These are phyloP conservation scores for Lactuca saligna DNA, from an alignment of 129 eudicot species.

Conservation along the genomic window DNA sequence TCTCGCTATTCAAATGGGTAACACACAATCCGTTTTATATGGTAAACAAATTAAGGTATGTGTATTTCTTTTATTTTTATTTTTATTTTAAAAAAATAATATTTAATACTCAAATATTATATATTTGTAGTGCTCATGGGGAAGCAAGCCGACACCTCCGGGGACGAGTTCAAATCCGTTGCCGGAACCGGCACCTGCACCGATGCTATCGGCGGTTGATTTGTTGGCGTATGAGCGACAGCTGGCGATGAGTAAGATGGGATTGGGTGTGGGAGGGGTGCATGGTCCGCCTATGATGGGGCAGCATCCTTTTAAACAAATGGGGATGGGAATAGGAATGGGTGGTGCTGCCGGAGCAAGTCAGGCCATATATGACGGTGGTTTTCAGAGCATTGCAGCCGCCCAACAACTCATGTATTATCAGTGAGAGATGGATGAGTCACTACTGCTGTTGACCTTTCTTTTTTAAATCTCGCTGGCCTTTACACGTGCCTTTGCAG, in stretches of 20 bases:
- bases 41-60: constrained; percentile 83
- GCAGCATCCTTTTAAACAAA: constrained; percentile 61
- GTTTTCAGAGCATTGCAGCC: constrained; percentile 72
- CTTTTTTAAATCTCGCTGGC: constrained; percentile 7
- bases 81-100: not conserved
- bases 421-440: constrained; percentile 43
- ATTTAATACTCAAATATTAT: too few relatives aligned
- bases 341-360: constrained; percentile 76
- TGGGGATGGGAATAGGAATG: constrained; percentile 52
- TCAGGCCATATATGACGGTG: constrained; percentile 90
- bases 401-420: constrained; percentile 93
- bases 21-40: constrained; percentile 56
- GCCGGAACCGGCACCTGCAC: constrained; percentile 65
- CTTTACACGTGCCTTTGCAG: constrained; percentile 35
- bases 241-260: constrained; percentile 76
- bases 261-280: constrained; percentile 19
- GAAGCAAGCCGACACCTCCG: constrained; percentile 89
- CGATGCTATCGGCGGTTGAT: constrained; percentile 59
- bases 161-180: constrained; percentile 87
- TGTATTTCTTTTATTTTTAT: constrained; percentile 4
- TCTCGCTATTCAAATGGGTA: constrained; percentile 82
- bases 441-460: not conserved
- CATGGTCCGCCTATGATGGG: constrained; percentile 26
- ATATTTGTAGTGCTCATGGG: constrained; percentile 80
- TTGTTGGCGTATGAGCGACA: constrained; percentile 71